Conservation (phyloP, 2,329 filamentous ascomycete genomes). For the Colletotrichum higginsianum region DNA sequence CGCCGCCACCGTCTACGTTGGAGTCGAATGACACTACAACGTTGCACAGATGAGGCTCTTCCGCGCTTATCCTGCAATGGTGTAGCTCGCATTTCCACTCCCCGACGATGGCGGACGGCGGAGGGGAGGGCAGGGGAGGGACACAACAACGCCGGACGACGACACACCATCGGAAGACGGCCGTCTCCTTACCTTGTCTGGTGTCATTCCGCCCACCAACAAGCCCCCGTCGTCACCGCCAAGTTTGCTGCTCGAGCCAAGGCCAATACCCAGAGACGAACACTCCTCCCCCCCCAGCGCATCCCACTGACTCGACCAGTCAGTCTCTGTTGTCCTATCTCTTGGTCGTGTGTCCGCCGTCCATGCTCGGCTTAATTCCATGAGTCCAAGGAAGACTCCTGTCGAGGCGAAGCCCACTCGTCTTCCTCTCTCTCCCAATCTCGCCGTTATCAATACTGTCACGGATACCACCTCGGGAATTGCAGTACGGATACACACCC, state of each 20-base stretch:
- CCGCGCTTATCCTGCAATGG: conserved; percentile 2
- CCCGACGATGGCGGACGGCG: not conserved
- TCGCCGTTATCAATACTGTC: conserved; percentile 10
- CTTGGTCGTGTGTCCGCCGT: not conserved
- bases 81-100: not conserved
- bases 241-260: conserved; percentile 32
- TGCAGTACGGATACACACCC: not conserved
- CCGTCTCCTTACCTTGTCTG: not conserved
- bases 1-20: not conserved
- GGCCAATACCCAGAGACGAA: conserved; percentile 38
- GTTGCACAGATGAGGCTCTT: conserved; percentile 30
- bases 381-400: not conserved
- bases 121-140: too few species aligned
- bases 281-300: not conserved
- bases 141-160: too few species aligned
- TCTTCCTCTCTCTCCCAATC: not conserved
- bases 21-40: conserved; percentile 12
- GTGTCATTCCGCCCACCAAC: not conserved
- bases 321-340: conserved; percentile 31
- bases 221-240: conserved; percentile 32
- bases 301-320: conserved; percentile 30
- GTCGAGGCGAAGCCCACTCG: not conserved
- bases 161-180: not conserved
- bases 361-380: not conserved
- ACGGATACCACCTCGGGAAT: conserved; percentile 4